Evolutionary conservation across 1,284 basidiomycete genomes (phyloP).

Genomic region (Puccinia novopanici): DNA sequence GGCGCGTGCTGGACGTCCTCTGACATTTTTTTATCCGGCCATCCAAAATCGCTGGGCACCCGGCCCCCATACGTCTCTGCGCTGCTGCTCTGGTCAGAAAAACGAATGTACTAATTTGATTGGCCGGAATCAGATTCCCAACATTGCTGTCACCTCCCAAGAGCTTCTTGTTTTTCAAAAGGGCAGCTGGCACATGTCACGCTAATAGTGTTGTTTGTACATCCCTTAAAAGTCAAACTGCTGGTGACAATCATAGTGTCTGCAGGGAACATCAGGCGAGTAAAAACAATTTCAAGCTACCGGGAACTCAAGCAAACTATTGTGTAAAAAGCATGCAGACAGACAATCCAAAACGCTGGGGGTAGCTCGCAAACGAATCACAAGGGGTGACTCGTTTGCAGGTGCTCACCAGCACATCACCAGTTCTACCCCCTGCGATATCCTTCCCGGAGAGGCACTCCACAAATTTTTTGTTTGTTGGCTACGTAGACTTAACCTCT

Average conservation of each 20-base stretch:
- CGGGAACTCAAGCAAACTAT: constrained; percentile 3
- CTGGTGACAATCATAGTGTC: not conserved
- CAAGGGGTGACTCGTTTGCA: not conserved
- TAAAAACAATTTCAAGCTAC: not conserved
- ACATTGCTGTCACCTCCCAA: too few relatives aligned
- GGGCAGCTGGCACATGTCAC: too few relatives aligned
- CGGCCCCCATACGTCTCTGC: too few relatives aligned
- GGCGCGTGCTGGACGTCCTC: too few relatives aligned
- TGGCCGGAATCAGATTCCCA: too few relatives aligned
- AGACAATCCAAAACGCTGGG: not conserved
- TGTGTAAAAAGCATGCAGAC: not conserved
- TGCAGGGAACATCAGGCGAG: not conserved
- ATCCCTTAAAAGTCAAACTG: not conserved
- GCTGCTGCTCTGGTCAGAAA: too few relatives aligned
- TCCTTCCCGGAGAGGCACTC: not conserved
- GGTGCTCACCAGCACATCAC: not conserved
- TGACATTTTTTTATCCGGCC: too few relatives aligned
- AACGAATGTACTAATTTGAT: too few relatives aligned
- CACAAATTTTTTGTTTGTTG: too few relatives aligned
- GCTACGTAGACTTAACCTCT: too few relatives aligned
- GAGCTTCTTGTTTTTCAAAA: too few relatives aligned
- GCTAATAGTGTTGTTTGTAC: not conserved
- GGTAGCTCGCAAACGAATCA: not conserved
- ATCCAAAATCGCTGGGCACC: too few relatives aligned
- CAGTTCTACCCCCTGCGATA: not conserved